These are phyloP conservation scores for Saccharomycopsis olivae DNA, from an alignment of 805 yeast species.

Conservation along the genomic window DNA sequence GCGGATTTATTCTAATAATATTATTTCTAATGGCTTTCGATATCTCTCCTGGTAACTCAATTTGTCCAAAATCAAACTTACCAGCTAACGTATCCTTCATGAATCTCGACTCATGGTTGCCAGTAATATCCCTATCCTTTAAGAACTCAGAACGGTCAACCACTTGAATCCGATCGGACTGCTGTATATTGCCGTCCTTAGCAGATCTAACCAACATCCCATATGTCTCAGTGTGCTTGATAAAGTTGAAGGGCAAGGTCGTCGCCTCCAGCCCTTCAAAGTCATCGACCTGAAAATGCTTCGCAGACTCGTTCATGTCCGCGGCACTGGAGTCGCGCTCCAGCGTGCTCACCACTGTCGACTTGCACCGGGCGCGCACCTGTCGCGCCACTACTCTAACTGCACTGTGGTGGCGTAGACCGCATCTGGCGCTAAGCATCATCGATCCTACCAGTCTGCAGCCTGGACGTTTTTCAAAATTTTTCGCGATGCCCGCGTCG, in stretches of 20 bases:
- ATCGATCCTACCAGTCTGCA: too few relatives aligned
- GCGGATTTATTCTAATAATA: conserved; percentile 48
- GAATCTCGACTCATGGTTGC: conserved; percentile 30
- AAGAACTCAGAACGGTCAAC: conserved; percentile 28
- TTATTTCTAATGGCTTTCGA: conserved; percentile 52
- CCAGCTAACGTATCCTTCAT: conserved; percentile 50
- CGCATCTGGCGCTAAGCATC: too few relatives aligned
- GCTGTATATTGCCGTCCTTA: background rate
- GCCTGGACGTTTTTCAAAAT: too few relatives aligned
- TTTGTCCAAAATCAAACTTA: conserved; percentile 38
- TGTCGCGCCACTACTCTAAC: too few relatives aligned
- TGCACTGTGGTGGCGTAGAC: too few relatives aligned
- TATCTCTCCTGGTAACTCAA: conserved; percentile 45
- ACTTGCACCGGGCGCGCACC: too few relatives aligned
- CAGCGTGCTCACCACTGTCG: too few relatives aligned
- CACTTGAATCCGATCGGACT: conserved; percentile 20
- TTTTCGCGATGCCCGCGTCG: too few relatives aligned
- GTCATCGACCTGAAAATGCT: too few relatives aligned
- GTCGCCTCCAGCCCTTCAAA: too few relatives aligned
- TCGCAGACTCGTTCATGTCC: too few relatives aligned
- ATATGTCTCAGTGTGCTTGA: conserved; percentile 14
- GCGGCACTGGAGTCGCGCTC: too few relatives aligned
- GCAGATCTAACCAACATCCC: conserved; percentile 18
- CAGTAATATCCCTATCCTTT: conserved; percentile 26
- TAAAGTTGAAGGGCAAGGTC: conserved; percentile 9